Conservation (phyloP, 176 grass and related monocot species). For the Metroxylon sagu region DNA sequence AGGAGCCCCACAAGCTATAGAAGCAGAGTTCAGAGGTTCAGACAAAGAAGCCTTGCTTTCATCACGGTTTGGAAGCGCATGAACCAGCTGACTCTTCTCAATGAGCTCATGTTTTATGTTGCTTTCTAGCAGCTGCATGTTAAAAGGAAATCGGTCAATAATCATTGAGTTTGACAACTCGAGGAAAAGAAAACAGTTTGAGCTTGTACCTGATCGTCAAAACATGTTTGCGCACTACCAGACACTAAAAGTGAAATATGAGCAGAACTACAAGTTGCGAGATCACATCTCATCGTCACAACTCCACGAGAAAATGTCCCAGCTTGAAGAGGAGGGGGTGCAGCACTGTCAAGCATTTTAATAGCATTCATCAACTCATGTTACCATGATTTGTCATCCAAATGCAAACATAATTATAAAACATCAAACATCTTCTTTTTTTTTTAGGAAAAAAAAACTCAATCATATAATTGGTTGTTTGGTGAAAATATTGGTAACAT, state of each 20-base stretch:
- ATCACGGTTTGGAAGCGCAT: constrained; percentile 22
- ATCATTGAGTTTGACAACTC: too few species aligned
- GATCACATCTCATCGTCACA: constrained; percentile 67
- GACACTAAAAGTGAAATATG: constrained; percentile 54
- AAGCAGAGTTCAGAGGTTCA: constrained; percentile 40
- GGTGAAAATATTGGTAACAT: too few species aligned
- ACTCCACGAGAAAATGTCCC: constrained; percentile 35
- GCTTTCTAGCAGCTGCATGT: constrained; percentile 43
- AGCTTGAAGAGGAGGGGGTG: constrained; percentile 43
- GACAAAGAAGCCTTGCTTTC: constrained; percentile 16
- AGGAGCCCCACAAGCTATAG: constrained; percentile 49
- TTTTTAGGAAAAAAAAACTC: background rate
- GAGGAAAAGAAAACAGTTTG: background rate
- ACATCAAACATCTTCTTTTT: background rate
- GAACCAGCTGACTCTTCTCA: constrained; percentile 55
- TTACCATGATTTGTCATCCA: too few species aligned
- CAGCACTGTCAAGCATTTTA: constrained; percentile 25
- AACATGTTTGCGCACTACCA: constrained; percentile 47
- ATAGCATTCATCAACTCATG: too few species aligned
- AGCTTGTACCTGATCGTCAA: constrained; percentile 57
- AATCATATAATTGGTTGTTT: constrained; percentile 9
- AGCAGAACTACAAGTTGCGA: constrained; percentile 52
- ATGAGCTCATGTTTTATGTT: constrained; percentile 66
- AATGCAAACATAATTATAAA: constrained; percentile 16
- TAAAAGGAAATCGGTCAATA: background rate